These are phyloP conservation scores for Iris pallida DNA, from an alignment of 116 monocot genomes.

Conservation along the genomic window DNA sequence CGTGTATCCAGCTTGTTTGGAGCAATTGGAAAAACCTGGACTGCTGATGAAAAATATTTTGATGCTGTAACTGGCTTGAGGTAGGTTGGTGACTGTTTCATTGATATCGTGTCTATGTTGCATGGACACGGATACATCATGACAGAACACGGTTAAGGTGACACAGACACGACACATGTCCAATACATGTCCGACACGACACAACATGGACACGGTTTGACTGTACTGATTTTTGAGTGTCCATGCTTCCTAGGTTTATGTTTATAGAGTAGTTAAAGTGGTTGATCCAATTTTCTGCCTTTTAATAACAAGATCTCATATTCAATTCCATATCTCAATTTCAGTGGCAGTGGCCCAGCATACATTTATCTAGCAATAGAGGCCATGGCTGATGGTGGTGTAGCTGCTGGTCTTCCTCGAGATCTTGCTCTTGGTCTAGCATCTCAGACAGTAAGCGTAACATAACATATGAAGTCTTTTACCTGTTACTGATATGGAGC, in stretches of 20 bases:
- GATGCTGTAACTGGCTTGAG: slow-evolving; percentile 97
- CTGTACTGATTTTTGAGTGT: neutral
- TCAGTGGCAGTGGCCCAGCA: slow-evolving; percentile 94
- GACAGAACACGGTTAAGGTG: neutral
- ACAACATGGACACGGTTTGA: too few relatives aligned
- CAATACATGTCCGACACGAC: too few relatives aligned
- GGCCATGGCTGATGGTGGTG: slow-evolving; percentile 98
- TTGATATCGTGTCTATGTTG: neutral
- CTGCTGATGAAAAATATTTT: slow-evolving; percentile 81
- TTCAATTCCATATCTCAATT: slow-evolving; percentile 5
- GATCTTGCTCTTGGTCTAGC: slow-evolving; percentile 89
- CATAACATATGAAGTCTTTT: neutral
- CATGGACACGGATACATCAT: too few relatives aligned
- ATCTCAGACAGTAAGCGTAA: slow-evolving; percentile 74
- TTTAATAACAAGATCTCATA: slow-evolving; percentile 1
- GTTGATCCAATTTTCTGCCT: neutral
- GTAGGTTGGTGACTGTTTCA: slow-evolving; percentile 22
- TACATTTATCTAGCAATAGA: slow-evolving; percentile 91
- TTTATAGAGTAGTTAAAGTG: too few relatives aligned
- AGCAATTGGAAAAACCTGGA: slow-evolving; percentile 86
- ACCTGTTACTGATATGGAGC: neutral
- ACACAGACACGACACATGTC: too few relatives aligned
- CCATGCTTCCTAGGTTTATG: neutral
- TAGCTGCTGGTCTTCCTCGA: slow-evolving; percentile 94
- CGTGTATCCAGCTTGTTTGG: slow-evolving; percentile 59